These are phyloP conservation scores for Coemansia sp. DNA, from an alignment of 192 early-diverging fungal species.

Conservation along the genomic window DNA sequence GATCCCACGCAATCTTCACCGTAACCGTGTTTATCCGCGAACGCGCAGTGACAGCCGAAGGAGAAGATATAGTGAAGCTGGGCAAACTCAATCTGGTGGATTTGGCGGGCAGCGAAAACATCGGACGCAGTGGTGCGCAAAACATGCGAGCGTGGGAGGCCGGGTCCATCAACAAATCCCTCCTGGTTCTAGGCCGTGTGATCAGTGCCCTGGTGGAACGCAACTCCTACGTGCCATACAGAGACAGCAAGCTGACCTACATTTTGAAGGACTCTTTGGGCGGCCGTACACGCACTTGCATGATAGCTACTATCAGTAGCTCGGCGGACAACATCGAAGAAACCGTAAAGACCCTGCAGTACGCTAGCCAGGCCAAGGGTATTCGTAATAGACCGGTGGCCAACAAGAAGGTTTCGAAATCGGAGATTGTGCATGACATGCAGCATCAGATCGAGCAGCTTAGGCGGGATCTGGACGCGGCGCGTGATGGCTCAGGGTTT, in stretches of 20 bases:
- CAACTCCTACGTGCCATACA: conserved; percentile 70
- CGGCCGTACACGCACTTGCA: conserved; percentile 90
- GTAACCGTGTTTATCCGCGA: conserved; percentile 90
- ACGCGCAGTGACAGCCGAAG: conserved; percentile 59
- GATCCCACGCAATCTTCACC: conserved; percentile 92
- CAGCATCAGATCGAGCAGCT: conserved; percentile 78
- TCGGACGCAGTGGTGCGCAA: conserved; percentile 87
- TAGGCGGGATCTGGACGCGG: conserved; percentile 73
- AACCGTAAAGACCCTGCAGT: conserved; percentile 75
- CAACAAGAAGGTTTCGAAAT: conserved; percentile 80
- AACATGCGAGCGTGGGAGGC: conserved; percentile 81
- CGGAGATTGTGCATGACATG: conserved; percentile 81
- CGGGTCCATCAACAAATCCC: conserved; percentile 85
- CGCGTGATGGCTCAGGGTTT: conserved; percentile 84
- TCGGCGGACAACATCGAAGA: conserved; percentile 69
- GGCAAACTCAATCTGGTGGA: conserved; percentile 97
- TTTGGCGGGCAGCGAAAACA: conserved; percentile 93
- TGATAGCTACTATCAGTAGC: conserved; percentile 92
- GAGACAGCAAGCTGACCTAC: conserved; percentile 86
- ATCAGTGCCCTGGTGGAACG: conserved; percentile 67
- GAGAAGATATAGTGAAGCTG: conserved; percentile 87
- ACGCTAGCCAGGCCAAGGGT: conserved; percentile 76
- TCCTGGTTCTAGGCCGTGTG: conserved; percentile 71
- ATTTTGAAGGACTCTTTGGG: conserved; percentile 89
- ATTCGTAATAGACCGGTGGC: conserved; percentile 77